Percentiles rank a stretch among this genome's conserved stretches.
Conservation (phyloP, 108 stramenopile species). For the Pseudonitzschia multiseries region DNA sequence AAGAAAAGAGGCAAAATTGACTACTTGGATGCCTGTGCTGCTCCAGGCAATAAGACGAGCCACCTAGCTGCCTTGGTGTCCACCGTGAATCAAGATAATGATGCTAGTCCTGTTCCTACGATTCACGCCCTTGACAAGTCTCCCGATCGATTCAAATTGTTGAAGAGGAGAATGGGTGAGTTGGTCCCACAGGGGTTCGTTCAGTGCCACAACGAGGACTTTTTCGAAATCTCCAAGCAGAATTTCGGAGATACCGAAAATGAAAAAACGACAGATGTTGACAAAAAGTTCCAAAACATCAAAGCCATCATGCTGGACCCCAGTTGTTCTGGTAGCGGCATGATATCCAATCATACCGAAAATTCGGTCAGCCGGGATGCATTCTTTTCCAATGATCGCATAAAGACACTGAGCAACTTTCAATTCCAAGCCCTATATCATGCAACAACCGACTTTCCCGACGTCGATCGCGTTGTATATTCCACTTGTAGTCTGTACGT, state of each 20-base stretch:
- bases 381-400: slow-evolving; percentile 39
- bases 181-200: slow-evolving; percentile 34
- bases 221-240: slow-evolving; percentile 58
- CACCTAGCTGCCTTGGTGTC: slow-evolving; percentile 91
- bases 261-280: neutral
- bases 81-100: slow-evolving; percentile 15
- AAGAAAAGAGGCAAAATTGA: slow-evolving; percentile 16
- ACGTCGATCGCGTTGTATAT: slow-evolving; percentile 92
- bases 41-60: slow-evolving; percentile 98
- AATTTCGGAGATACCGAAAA: neutral
- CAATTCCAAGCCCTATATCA: slow-evolving; percentile 88
- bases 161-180: slow-evolving; percentile 66
- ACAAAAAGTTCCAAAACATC: slow-evolving; percentile 49
- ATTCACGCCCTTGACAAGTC: slow-evolving; percentile 93
- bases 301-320: slow-evolving; percentile 94
- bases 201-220: slow-evolving; percentile 70
- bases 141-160: slow-evolving; percentile 62
- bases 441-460: slow-evolving; percentile 80
- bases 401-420: slow-evolving; percentile 83
- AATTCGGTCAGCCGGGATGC: slow-evolving; percentile 17
- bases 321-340: slow-evolving; percentile 97
- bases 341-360: slow-evolving; percentile 45
- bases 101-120: neutral
- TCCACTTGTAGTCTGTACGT: slow-evolving; percentile 96
- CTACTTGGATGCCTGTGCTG: slow-evolving; percentile 97